These are phyloP conservation scores for Huntiella abstrusa DNA, from an alignment of 2,329 filamentous ascomycete species.

Conservation along the genomic window DNA sequence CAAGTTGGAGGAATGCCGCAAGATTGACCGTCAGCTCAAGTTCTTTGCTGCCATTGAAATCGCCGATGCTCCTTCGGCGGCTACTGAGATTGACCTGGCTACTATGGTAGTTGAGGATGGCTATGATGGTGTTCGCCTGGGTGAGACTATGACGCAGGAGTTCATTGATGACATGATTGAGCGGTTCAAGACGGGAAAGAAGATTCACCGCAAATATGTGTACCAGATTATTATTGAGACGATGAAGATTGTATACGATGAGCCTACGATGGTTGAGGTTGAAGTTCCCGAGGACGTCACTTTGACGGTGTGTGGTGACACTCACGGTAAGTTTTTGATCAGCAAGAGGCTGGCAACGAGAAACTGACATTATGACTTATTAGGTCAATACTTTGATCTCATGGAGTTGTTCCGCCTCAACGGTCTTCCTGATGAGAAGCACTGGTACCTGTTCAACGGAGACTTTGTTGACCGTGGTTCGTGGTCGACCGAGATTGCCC, in stretches of 20 bases:
- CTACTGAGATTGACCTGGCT: conserved; percentile 76
- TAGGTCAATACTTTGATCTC: conserved; percentile 92
- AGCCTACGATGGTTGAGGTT: conserved; percentile 93
- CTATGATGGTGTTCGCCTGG: conserved; percentile 71
- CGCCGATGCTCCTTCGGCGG: conserved; percentile 76
- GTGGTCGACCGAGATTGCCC: conserved; percentile 93
- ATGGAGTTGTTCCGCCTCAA: conserved; percentile 91
- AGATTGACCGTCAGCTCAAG: conserved; percentile 76
- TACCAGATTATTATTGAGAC: conserved; percentile 89
- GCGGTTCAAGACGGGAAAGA: conserved; percentile 90
- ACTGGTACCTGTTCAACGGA: conserved; percentile 94
- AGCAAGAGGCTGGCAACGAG: too few species aligned
- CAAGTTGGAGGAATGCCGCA: conserved; percentile 84
- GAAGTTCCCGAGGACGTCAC: conserved; percentile 57
- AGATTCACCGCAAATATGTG: conserved; percentile 87
- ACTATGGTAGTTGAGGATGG: conserved; percentile 62
- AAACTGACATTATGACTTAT: conserved; percentile 13
- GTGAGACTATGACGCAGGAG: conserved; percentile 76
- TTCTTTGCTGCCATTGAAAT: conserved; percentile 94
- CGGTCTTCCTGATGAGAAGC: conserved; percentile 64
- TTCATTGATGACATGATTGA: conserved; percentile 97
- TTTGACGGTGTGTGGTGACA: conserved; percentile 92
- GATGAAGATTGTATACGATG: conserved; percentile 74
- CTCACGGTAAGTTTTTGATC: conserved; percentile 49
- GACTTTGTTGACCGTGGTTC: conserved; percentile 96